Base-by-base conservation (phyloP, 2,329 filamentous ascomycete species). In the Didymella segeticola region DNA sequence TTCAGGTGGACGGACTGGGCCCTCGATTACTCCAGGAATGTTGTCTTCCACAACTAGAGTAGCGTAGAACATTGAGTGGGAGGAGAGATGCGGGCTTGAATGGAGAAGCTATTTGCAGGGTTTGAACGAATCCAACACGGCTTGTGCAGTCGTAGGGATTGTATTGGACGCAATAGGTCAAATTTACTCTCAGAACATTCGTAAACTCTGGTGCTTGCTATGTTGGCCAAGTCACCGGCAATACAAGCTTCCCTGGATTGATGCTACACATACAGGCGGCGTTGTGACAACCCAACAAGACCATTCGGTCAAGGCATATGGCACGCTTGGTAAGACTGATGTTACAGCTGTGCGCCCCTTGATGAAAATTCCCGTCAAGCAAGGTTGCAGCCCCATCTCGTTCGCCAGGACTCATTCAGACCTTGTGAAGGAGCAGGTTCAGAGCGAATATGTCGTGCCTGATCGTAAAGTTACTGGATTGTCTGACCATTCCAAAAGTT, bases 251-350 rank as follows among this genome's bases (percentile, higher is more conserved):
- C 76, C 80, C 2, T 82, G 74, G 71, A 76, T 81, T 62, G 81
- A 81, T 46, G 79, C 79, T 0, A 78, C 76, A 6, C 80, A 83
- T 50, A 80, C 81, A 0, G 81, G 81, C 1, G 81, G 65, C 9
- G 77, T 83, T 12, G 60, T 58, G 5, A 83, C 80, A 0, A 78
- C 80, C 56, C 79, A 82, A 63, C 79, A 72, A 47, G 63, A 76
- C 5, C 81, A 83, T 54, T 78, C 80, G 0, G 74, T 77, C 12
- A 79, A 82, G 27, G 77, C 79, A 1, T 82, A 84, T 53, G 80
- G 80, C 1, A 74, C 70, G 0, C 55, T 80, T 1, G 79, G 79
- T 14, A 79, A 78, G 49, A 61, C 81, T 27, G 78, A 77, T 2
- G 78, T 80, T 9, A 75, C 70, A 42, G 74, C 68, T 2, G 66